Evolutionary conservation across 2,329 filamentous ascomycete genomes (phyloP), one percentile per base, ranked within the genome.

Genomic region (Paraphaeosphaeria sporulosa): DNA sequence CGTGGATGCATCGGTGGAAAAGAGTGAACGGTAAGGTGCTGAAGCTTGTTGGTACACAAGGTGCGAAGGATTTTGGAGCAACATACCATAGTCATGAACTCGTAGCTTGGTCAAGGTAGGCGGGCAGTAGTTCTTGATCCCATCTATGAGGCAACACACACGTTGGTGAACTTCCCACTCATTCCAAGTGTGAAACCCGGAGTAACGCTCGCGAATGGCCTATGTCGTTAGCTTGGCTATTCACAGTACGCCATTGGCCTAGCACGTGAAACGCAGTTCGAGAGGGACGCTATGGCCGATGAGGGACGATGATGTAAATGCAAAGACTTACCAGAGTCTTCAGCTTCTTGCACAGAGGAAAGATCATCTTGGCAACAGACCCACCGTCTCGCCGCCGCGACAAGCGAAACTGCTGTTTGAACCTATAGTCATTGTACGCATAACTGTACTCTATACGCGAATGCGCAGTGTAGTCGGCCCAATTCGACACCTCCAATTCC

Each of bases 111-210:
- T 72, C 66, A 77, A 60, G 46, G 58, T 75, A 3, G 70, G 55
- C 12, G 75, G 71, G 53, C 72, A 74, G 57, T 77, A 57, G 19
- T 65, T 67, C 34, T 68, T 64, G 15, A 77, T 67, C 13, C 72
- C 73, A 57, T 76, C 74, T 21, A 76, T 67, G 4, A 77, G 69
- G 55, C 69, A 74, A 62, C 75, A 77, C 0, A 77, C 73, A 7
- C 74, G 73, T 59, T 76, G 73, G 50, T 77, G 75, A 2, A 76
- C 74, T 48, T 76, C 73, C 72, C 72, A 76, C 36, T 77, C 75
- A 50, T 76, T 76, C 75, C 74, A 77, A 1, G 71, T 72, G 56
- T 75, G 72, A 34, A 74, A 76, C 7, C 72, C 72, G 0, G 71
- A 74, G 52, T 76, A 71, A 10, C 68, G 68, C 63, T 76, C 74